These are phyloP conservation scores for Fusarium equiseti DNA, from an alignment of 2,329 filamentous ascomycete species.

Conservation along the genomic window DNA sequence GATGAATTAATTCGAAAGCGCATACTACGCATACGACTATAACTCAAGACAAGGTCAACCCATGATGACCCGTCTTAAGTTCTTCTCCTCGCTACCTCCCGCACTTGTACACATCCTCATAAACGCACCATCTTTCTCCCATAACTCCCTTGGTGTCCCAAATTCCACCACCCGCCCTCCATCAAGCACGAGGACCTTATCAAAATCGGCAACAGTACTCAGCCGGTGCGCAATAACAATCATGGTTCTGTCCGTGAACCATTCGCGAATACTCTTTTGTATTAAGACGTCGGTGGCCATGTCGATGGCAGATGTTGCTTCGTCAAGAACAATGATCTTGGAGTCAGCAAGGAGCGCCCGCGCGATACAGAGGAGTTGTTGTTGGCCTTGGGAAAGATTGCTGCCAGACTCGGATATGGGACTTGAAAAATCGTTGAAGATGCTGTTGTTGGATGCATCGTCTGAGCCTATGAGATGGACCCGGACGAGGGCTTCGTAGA, in stretches of 20 bases:
- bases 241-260: slow-evolving; percentile 76
- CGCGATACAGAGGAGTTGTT: slow-evolving; percentile 79
- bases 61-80: slow-evolving; percentile 59
- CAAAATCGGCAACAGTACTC: slow-evolving; percentile 80
- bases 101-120: slow-evolving; percentile 70
- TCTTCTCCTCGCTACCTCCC: slow-evolving; percentile 62
- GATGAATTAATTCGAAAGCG: too few species aligned
- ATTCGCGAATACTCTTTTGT: slow-evolving; percentile 76
- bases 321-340: slow-evolving; percentile 82
- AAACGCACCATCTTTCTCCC: slow-evolving; percentile 66
- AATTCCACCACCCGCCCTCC: slow-evolving; percentile 75
- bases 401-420: slow-evolving; percentile 76
- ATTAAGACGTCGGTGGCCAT: slow-evolving; percentile 79
- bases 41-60: background rate
- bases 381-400: slow-evolving; percentile 80
- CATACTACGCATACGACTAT: background rate
- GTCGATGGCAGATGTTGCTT: slow-evolving; percentile 81
- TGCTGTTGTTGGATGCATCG: background rate
- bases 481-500: background rate
- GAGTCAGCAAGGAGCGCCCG: slow-evolving; percentile 77
- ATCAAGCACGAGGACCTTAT: slow-evolving; percentile 76
- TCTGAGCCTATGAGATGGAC: background rate
- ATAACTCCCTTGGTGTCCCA: slow-evolving; percentile 71
- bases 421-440: slow-evolving; percentile 60
- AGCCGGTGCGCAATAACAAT: slow-evolving; percentile 80